Base-by-base conservation (phyloP, 495 filamentous ascomycete genomes). In the Parmelia sp. region DNA sequence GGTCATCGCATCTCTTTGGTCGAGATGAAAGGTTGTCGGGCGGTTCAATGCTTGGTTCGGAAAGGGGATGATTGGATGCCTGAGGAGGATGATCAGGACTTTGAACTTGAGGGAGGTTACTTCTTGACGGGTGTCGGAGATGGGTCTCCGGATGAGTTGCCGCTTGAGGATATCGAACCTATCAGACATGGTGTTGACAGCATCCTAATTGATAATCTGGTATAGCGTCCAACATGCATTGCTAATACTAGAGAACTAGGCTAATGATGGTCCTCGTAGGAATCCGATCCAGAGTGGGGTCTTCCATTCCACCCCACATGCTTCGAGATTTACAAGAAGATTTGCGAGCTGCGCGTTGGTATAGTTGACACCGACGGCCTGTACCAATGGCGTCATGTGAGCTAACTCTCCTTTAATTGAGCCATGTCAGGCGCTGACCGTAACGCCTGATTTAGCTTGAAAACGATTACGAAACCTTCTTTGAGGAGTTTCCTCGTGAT, bases 11-110 rank as follows among this genome's bases (percentile, higher is more conserved):
- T 61, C 31, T 61, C 58, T 19, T 23, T 61, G 42, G 58, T 19
- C 17, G 58, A 49, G 40, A 61, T 61, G 17, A 61, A 23, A 21
- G 58, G 40, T 23, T 49, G 42, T 49, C 40, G 58, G 33, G 58
- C 42, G 15, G 58, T 61, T 3, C 58, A 61, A 23, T 61, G 58
- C 19, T 35, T 49, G 36, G 35, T 60, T 1, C 29, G 33, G 25
- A 60, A 60, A 29, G 58, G 33, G 19, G 21, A 37, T 31, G 37
- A 60, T 19, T 60, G 58, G 58, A 21, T 42, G 29, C 58, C 58
- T 35, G 40, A 61, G 58, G 8, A 21, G 21, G 58, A 23, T 47
- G 58, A 61, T 47, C 40, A 61, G n/a, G 29, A 61, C n/a, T 61
- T 49, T 12, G 40, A 47, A 31, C 27, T 49, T 49, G 40, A 61